Percentiles rank a stretch among this genome's conserved stretches.
Conservation (phyloP, 257 asterid species). For the Capsicum chinense region DNA sequence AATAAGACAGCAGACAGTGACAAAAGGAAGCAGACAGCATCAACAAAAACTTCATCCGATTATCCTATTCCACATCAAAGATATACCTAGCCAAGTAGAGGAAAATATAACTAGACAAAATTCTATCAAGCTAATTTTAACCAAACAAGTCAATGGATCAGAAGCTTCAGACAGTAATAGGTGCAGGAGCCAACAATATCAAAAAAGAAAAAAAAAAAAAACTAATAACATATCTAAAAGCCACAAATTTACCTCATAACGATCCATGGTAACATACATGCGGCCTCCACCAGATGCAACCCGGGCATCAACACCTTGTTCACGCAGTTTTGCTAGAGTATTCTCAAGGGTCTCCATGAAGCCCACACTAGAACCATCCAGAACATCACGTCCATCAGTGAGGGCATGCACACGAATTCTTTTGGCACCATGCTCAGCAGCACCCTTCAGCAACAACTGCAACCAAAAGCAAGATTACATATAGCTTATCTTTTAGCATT, state of each 20-base stretch:
- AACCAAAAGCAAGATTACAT: constrained; percentile 31
- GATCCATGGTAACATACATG: constrained; percentile 96
- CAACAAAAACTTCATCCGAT: neutral
- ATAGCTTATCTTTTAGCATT: constrained; percentile 22
- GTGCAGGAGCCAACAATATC: neutral
- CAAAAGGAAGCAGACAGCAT: neutral
- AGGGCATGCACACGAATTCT: constrained; percentile 87
- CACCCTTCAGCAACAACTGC: constrained; percentile 92
- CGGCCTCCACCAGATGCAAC: constrained; percentile 99
- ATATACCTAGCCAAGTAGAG: neutral
- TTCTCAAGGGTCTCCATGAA: constrained; percentile 82
- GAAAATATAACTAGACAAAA: neutral
- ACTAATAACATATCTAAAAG: neutral
- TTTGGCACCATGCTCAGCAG: constrained; percentile 82
- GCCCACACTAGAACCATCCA: constrained; percentile 92
- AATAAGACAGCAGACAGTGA: neutral
- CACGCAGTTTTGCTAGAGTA: constrained; percentile 73
- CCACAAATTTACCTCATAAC: constrained; percentile 68
- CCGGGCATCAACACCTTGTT: constrained; percentile 81
- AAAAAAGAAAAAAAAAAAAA: too few species aligned
- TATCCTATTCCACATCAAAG: neutral
- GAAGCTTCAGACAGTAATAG: neutral
- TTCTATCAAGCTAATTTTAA: neutral
- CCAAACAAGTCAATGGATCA: neutral
- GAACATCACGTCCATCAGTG: constrained; percentile 96